A percentile compares a stretch with the other conserved stretches of the same genome.
Evolutionary conservation across 352 stramenopile genomes (phyloP).

Genomic region (Plasmopara halstedii): DNA sequence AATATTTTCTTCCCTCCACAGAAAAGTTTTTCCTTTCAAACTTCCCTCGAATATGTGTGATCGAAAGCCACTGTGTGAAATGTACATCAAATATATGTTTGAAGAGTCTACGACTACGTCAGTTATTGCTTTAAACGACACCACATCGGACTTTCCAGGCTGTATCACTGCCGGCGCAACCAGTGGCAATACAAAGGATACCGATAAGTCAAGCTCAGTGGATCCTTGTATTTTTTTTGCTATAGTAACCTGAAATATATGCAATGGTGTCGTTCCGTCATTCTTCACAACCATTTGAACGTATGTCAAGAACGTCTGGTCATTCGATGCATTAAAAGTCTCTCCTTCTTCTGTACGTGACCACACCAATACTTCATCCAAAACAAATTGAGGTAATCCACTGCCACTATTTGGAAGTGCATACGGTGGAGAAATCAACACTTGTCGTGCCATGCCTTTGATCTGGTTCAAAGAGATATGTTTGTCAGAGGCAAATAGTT

Average conservation of each 20-base stretch:
- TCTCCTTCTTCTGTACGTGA: slow-evolving; percentile 14
- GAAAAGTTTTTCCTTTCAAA: slow-evolving; percentile 31
- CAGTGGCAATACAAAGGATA: slow-evolving; percentile 22
- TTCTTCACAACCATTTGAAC: slow-evolving; percentile 34
- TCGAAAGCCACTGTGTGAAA: slow-evolving; percentile 53
- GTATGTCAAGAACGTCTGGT: slow-evolving; percentile 24
- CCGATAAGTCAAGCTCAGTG: neutral
- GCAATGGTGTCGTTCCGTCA: slow-evolving; percentile 34
- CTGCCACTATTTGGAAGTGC: slow-evolving; percentile 28
- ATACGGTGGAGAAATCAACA: slow-evolving; percentile 28
- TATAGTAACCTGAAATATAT: slow-evolving; percentile 37
- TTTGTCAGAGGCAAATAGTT: slow-evolving; percentile 23
- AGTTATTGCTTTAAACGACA: slow-evolving; percentile 31
- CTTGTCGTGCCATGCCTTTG: slow-evolving; percentile 23
- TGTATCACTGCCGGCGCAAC: slow-evolving; percentile 24
- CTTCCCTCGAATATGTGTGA: slow-evolving; percentile 42
- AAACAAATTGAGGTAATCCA: slow-evolving; percentile 32
- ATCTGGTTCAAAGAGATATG: slow-evolving; percentile 13
- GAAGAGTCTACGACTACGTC: slow-evolving; percentile 11
- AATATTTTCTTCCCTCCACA: slow-evolving; percentile 26
- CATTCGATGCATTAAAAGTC: neutral
- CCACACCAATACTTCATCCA: slow-evolving; percentile 30
- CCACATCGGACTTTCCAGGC: slow-evolving; percentile 14
- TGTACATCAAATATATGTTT: slow-evolving; percentile 41
- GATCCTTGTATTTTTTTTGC: slow-evolving; percentile 4